Conservation (phyloP, 2,329 filamentous ascomycete genomes). For the Colletotrichum tropicicola region DNA sequence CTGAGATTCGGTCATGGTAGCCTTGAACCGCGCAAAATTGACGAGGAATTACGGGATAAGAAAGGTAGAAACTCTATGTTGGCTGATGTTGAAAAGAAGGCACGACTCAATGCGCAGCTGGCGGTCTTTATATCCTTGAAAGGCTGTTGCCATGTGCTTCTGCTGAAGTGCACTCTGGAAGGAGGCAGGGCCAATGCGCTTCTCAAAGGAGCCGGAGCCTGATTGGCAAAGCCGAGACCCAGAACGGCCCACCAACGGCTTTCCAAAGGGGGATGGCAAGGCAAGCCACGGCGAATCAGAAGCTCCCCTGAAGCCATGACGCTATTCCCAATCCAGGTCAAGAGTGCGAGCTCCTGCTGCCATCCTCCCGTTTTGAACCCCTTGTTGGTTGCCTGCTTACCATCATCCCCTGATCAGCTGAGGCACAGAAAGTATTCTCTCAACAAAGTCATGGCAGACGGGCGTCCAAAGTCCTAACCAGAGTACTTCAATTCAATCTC, state of each 20-base stretch:
- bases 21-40: background rate
- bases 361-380: background rate
- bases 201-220: background rate
- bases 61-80: background rate
- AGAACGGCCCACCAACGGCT: background rate
- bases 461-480: no score
- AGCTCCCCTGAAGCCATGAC: background rate
- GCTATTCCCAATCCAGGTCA: slow-evolving; percentile 25
- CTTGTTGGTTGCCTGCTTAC: background rate
- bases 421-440: background rate
- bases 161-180: background rate
- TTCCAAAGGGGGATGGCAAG: background rate
- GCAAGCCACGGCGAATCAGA: slow-evolving; percentile 3
- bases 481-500: no score
- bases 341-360: slow-evolving; percentile 27
- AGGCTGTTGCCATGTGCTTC: background rate
- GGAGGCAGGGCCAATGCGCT: background rate
- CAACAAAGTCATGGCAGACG: no score
- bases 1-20: slow-evolving; percentile 3
- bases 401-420: background rate
- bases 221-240: background rate
- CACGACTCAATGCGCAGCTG: background rate
- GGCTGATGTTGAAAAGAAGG: background rate
- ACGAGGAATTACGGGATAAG: background rate
- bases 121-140: background rate